phyloP scores from a whole-genome alignment of 78 protist species.

The Dictyostelium purpureum region DNA sequence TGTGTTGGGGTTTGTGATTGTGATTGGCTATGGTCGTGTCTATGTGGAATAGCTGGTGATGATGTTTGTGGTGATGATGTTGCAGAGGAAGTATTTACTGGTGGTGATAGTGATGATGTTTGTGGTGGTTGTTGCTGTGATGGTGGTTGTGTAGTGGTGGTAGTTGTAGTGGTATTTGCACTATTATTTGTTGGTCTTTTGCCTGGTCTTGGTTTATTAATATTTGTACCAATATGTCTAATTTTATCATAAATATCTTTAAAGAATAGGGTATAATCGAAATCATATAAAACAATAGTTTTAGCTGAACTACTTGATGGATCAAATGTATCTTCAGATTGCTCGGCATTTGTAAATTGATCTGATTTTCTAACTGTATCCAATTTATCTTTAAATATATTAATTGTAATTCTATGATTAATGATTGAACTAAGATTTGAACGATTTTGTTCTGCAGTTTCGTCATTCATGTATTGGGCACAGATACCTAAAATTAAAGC shows the following conservation, averaged over 20 bases:
- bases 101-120: neutral
- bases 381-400: slow-evolving; percentile 38
- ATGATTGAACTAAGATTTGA: slow-evolving; percentile 63
- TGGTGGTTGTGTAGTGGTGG: neutral
- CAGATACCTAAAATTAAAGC: slow-evolving; percentile 35
- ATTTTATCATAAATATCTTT: slow-evolving; percentile 71
- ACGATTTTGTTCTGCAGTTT: slow-evolving; percentile 11
- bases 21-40: neutral
- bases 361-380: slow-evolving; percentile 68
- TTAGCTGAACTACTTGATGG: neutral
- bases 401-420: slow-evolving; percentile 56
- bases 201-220: slow-evolving; percentile 69
- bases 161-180: neutral
- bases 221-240: slow-evolving; percentile 38
- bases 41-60: neutral
- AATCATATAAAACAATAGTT: slow-evolving; percentile 28
- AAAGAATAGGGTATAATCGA: slow-evolving; percentile 71
- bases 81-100: no score
- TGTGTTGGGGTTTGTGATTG: neutral
- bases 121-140: neutral
- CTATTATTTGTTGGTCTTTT: neutral
- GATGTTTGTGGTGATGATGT: neutral
- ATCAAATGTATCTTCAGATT: slow-evolving; percentile 34
- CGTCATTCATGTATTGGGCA: slow-evolving; percentile 36
- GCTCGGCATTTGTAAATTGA: slow-evolving; percentile 53